Conservation (phyloP, 1,284 basidiomycete genomes). For the Mycosarcoma mackinlayi region DNA sequence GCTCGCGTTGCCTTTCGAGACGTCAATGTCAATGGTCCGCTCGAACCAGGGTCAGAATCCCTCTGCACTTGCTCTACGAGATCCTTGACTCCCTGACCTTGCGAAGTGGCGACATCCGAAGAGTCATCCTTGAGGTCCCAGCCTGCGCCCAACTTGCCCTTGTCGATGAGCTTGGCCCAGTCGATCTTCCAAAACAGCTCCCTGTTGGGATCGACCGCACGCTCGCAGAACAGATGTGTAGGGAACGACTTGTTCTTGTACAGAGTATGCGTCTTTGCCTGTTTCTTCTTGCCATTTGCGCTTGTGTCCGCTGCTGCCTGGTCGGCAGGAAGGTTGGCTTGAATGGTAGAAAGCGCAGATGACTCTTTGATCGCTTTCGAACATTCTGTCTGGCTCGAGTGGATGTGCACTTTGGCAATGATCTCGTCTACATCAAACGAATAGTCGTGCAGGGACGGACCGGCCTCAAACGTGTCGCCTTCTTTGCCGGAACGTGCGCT, state of each 20-base stretch:
- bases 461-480: constrained; percentile 46
- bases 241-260: constrained; percentile 50
- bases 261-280: constrained; percentile 14
- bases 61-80: constrained; percentile 41
- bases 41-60: constrained; percentile 1
- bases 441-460: constrained; percentile 46
- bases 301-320: not conserved
- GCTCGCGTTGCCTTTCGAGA: constrained; percentile 11
- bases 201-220: constrained; percentile 49
- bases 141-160: constrained; percentile 33
- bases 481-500: constrained; percentile 31
- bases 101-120: constrained; percentile 31
- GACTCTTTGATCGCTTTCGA: constrained; percentile 34
- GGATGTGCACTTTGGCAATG: constrained; percentile 39
- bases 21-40: not conserved
- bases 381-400: constrained; percentile 25
- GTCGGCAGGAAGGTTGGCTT: constrained; percentile 5
- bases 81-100: constrained; percentile 49
- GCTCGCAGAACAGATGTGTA: constrained; percentile 47
- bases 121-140: constrained; percentile 54
- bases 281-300: constrained; percentile 9
- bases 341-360: constrained; percentile 18
- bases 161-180: constrained; percentile 39
- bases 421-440: constrained; percentile 51
- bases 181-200: constrained; percentile 54